These are phyloP conservation scores for Russula griseocarnosa DNA, from an alignment of 768 basidiomycete species.

Conservation along the genomic window DNA sequence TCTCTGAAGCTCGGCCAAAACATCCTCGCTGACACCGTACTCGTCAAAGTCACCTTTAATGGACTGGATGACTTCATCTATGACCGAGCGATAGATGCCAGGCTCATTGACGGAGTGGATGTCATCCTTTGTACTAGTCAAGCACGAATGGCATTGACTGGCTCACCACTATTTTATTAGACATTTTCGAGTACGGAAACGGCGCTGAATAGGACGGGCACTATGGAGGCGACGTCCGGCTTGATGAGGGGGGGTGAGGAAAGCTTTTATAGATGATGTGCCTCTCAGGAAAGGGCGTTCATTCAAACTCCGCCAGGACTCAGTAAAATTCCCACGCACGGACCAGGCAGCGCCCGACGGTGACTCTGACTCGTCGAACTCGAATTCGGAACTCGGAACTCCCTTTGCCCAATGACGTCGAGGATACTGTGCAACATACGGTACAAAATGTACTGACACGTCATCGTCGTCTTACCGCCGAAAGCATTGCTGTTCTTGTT, in stretches of 20 bases:
- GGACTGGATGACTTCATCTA: constrained; percentile 88
- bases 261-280: constrained; percentile 42
- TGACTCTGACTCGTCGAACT: too few species aligned
- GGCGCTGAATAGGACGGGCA: constrained; percentile 32
- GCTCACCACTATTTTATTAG: constrained; percentile 99
- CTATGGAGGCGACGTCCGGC: constrained; percentile 34
- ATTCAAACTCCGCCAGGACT: constrained; percentile 43
- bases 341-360: too few species aligned
- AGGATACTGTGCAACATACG: too few species aligned
- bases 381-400: too few species aligned
- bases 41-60: constrained; percentile 96
- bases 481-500: neutral
- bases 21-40: constrained; percentile 86
- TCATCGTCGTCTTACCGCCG: neutral
- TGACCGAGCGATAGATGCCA: constrained; percentile 84
- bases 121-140: constrained; percentile 54
- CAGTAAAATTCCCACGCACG: constrained; percentile 45
- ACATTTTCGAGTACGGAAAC: constrained; percentile 55
- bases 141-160: constrained; percentile 57
- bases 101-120: constrained; percentile 64
- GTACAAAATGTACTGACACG: neutral
- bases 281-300: constrained; percentile 38
- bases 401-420: too few species aligned
- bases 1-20: constrained; percentile 81
- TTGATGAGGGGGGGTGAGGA: constrained; percentile 36